These are phyloP conservation scores for Kernera saxatilis DNA, from an alignment of 345 rosid genomes.

Conservation along the genomic window DNA sequence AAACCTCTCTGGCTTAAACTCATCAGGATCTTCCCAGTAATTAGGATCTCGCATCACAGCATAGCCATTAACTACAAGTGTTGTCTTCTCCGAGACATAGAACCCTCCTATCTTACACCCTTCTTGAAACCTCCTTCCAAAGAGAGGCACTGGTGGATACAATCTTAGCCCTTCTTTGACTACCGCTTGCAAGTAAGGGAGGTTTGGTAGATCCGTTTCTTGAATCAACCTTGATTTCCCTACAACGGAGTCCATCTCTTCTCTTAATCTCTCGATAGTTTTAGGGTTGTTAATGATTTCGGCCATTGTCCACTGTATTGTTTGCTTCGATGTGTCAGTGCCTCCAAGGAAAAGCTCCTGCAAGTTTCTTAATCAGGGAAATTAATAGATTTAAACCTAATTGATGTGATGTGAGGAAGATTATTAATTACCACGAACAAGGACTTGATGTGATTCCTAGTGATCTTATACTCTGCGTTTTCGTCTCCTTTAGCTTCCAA, in stretches of 20 bases:
- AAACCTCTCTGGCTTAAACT: constrained; percentile 24
- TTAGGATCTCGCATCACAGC: constrained; percentile 46
- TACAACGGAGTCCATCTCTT: constrained; percentile 43
- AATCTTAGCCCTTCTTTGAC: constrained; percentile 60
- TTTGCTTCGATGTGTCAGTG: background rate
- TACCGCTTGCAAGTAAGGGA: constrained; percentile 55
- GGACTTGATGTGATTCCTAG: constrained; percentile 16
- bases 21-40: constrained; percentile 48
- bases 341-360: background rate
- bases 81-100: constrained; percentile 16
- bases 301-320: constrained; percentile 48
- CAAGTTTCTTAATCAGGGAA: no score
- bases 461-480: constrained; percentile 14
- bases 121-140: constrained; percentile 38
- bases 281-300: constrained; percentile 54
- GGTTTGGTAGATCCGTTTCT: constrained; percentile 47
- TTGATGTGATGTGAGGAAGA: no score
- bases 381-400: no score
- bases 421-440: constrained; percentile 5
- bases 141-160: constrained; percentile 56
- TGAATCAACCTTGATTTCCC: constrained; percentile 43
- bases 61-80: constrained; percentile 31
- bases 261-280: constrained; percentile 37
- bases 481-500: constrained; percentile 16
- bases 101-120: constrained; percentile 38